phyloP scores from a whole-genome alignment of 2,329 filamentous ascomycete species.

The Chrysoporthe cubensis region DNA sequence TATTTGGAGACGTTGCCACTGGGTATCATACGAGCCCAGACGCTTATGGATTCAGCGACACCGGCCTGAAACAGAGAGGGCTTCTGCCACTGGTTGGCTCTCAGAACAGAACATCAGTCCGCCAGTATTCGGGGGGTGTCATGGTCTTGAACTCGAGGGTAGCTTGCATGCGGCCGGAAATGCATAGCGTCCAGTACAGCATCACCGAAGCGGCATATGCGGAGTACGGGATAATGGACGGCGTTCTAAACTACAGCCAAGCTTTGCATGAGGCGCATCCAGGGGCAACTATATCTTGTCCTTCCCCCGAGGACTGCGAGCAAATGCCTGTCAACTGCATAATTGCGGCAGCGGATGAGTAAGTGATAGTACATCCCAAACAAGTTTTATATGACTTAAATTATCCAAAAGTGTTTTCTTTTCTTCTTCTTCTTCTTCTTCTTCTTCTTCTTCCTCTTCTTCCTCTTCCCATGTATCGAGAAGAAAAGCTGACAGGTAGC shows the following conservation, averaged over 20 bases:
- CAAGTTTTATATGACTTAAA: not conserved
- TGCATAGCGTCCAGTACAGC: not conserved
- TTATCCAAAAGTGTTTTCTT: not conserved
- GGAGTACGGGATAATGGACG: not conserved
- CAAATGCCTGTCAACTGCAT: not conserved
- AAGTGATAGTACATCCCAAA: not conserved
- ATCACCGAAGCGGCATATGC: not conserved
- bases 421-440: too few relatives aligned
- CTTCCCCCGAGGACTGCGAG: not conserved
- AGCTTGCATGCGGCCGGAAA: slow-evolving; percentile 13
- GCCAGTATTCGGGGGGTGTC: slow-evolving; percentile 9
- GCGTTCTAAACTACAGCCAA: not conserved
- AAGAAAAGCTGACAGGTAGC: not conserved
- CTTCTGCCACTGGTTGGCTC: not conserved
- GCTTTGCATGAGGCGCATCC: slow-evolving; percentile 8
- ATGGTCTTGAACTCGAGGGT: slow-evolving; percentile 13
- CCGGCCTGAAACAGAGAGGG: slow-evolving; percentile 7
- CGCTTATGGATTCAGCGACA: slow-evolving; percentile 16
- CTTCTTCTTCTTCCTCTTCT: too few relatives aligned
- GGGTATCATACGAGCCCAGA: not conserved
- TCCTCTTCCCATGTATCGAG: not conserved
- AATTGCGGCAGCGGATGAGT: not conserved
- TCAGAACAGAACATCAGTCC: not conserved
- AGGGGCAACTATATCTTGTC: not conserved
- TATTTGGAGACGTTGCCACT: slow-evolving; percentile 9